Evolutionary conservation across 2,329 filamentous ascomycete genomes (phyloP).

Genomic region (Sphaceloma murrayae): DNA sequence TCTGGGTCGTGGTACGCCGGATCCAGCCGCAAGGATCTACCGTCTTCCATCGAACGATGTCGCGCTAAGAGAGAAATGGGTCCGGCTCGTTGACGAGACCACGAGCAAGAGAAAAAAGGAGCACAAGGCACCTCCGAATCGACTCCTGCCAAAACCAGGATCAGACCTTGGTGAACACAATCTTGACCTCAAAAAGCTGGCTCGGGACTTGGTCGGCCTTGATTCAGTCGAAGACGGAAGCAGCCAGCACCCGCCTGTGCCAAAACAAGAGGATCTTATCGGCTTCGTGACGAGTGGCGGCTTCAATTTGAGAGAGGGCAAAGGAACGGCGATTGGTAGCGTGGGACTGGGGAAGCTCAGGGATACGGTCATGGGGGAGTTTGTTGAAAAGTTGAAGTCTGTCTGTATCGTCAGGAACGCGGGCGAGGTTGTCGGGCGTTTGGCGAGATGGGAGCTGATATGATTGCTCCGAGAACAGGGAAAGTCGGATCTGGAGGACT

Average conservation of each 20-base stretch:
- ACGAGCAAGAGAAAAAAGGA: neutral
- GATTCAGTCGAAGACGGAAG: constrained; percentile 18
- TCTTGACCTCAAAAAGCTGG: constrained; percentile 1
- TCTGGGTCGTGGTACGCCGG: constrained; percentile 59
- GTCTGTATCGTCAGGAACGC: constrained; percentile 74
- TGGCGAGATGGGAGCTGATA: constrained; percentile 67
- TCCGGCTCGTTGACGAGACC: constrained; percentile 33
- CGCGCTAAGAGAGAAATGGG: constrained; percentile 59
- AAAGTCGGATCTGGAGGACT: too few species aligned
- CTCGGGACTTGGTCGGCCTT: neutral
- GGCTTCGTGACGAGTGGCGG: constrained; percentile 86
- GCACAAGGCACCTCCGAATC: constrained; percentile 1
- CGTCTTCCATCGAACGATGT: constrained; percentile 54
- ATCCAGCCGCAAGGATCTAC: constrained; percentile 71
- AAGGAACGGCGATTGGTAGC: constrained; percentile 64
- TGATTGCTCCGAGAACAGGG: constrained; percentile 17
- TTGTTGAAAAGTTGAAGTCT: constrained; percentile 36
- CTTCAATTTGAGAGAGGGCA: constrained; percentile 68
- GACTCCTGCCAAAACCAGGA: constrained; percentile 20
- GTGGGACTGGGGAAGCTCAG: constrained; percentile 53
- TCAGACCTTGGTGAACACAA: constrained; percentile 16
- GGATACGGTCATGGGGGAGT: constrained; percentile 19
- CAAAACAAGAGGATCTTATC: constrained; percentile 64
- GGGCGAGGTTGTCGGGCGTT: constrained; percentile 66
- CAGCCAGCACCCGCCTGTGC: constrained; percentile 54